These are phyloP conservation scores for Megacollybia marginata DNA, from an alignment of 768 basidiomycete species.

Conservation along the genomic window DNA sequence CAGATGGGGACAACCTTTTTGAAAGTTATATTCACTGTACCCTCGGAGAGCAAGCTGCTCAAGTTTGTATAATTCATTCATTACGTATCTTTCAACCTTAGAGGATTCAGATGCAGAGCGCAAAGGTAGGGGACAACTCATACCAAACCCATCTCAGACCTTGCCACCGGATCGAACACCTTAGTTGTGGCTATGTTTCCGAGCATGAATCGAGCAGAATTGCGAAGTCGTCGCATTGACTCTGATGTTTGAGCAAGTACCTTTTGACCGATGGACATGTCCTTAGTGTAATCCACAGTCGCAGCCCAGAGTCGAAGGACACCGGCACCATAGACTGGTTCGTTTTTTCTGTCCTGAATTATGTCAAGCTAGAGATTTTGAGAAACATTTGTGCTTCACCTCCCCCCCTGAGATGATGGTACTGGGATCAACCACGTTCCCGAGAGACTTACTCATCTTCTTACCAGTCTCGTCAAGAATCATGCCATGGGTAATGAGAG, in stretches of 20 bases:
- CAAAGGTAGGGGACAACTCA: slow-evolving; percentile 15
- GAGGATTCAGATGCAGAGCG: neutral
- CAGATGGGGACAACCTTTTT: slow-evolving; percentile 48
- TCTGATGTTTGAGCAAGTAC: slow-evolving; percentile 72
- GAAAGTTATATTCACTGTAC: slow-evolving; percentile 74
- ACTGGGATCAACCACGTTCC: slow-evolving; percentile 85
- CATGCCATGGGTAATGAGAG: slow-evolving; percentile 94
- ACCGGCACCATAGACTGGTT: slow-evolving; percentile 82
- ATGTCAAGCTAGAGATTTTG: neutral
- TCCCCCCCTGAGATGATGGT: slow-evolving; percentile 70
- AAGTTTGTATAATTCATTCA: slow-evolving; percentile 74
- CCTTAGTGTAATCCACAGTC: slow-evolving; percentile 82
- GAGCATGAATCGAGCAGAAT: slow-evolving; percentile 79
- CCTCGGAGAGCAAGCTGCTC: slow-evolving; percentile 60
- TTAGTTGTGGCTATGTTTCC: slow-evolving; percentile 57
- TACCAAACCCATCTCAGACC: slow-evolving; percentile 57
- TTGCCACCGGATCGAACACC: slow-evolving; percentile 28
- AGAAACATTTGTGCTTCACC: slow-evolving; percentile 27
- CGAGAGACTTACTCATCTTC: slow-evolving; percentile 97
- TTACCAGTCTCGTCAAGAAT: slow-evolving; percentile 84
- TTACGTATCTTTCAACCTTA: slow-evolving; percentile 79
- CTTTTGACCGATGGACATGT: slow-evolving; percentile 78
- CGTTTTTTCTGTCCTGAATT: slow-evolving; percentile 53
- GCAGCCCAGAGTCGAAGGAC: slow-evolving; percentile 88
- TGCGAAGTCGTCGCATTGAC: slow-evolving; percentile 76